Evolutionary conservation across 371 early-diverging fungal genomes (phyloP).

Genomic region (Lichtheimia ramosa): DNA sequence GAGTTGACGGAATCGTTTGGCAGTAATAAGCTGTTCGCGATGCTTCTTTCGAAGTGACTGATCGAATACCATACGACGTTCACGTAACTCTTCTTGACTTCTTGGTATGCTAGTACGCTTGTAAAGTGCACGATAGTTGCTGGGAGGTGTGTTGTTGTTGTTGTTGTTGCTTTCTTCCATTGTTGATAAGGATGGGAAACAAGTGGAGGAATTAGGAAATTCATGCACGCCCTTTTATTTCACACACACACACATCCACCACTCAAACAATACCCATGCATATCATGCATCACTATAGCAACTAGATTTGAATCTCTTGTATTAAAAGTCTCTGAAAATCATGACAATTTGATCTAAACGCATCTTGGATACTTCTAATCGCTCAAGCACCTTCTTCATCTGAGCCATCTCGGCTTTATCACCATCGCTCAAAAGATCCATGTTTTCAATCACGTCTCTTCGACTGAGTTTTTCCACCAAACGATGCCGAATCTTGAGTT

Average conservation of each 20-base stretch:
- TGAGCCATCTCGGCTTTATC: slow-evolving; percentile 60
- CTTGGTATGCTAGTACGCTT: slow-evolving; percentile 47
- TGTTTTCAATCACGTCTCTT: slow-evolving; percentile 69
- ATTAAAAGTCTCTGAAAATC: slow-evolving; percentile 68
- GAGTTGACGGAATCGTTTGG: slow-evolving; percentile 52
- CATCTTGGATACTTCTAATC: slow-evolving; percentile 59
- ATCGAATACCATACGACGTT: slow-evolving; percentile 40
- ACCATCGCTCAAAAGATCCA: slow-evolving; percentile 52
- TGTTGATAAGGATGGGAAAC: too few species aligned
- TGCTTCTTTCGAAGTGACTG: slow-evolving; percentile 49
- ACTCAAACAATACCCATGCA: too few species aligned
- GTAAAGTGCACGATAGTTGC: slow-evolving; percentile 23
- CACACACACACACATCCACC: too few species aligned
- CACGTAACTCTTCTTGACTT: slow-evolving; percentile 33
- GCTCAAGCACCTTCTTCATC: slow-evolving; percentile 51
- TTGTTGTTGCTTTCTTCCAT: too few species aligned
- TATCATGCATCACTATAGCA: too few species aligned
- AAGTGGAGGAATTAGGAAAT: too few species aligned
- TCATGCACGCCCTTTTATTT: too few species aligned
- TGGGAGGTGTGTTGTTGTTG: too few species aligned
- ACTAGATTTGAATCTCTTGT: neutral
- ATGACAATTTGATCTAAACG: slow-evolving; percentile 71
- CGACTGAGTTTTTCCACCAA: slow-evolving; percentile 79
- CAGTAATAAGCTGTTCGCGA: slow-evolving; percentile 56
- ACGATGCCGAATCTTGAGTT: slow-evolving; percentile 52